Evolutionary conservation across 2,329 filamentous ascomycete species (phyloP).

Genomic region (Cadophora gregata): DNA sequence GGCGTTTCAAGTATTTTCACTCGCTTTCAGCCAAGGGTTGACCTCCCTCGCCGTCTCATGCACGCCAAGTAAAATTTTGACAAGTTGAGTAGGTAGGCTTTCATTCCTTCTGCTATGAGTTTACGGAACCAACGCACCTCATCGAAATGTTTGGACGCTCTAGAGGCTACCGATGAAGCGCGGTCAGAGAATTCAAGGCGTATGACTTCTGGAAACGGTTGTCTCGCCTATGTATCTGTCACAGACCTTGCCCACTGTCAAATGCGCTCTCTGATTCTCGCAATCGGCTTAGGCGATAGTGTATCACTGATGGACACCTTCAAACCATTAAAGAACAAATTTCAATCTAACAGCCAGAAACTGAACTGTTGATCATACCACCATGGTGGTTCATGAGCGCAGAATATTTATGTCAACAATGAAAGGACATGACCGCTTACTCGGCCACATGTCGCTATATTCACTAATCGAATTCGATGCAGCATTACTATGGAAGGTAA

Average conservation of each 20-base stretch:
- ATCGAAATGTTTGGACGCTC: neutral
- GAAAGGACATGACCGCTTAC: neutral
- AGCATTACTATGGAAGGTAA: neutral
- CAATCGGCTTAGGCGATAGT: no score
- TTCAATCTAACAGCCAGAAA: neutral
- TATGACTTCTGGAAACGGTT: no score
- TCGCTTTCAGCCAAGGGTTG: neutral
- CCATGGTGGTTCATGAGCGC: neutral
- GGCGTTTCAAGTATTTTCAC: neutral
- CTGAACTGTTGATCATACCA: neutral
- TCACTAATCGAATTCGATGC: neutral
- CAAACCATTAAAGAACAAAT: neutral
- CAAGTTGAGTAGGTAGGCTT: neutral
- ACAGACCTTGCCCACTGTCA: no score
- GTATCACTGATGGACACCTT: no score
- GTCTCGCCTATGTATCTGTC: no score
- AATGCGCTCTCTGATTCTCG: no score
- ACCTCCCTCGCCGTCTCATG: neutral
- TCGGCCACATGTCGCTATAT: neutral
- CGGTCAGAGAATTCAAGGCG: no score
- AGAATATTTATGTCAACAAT: neutral
- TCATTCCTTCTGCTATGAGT: neutral
- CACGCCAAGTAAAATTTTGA: neutral
- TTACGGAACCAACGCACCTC: neutral
- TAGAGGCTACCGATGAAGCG: no score